phyloP scores from a whole-genome alignment of 805 yeast genomes.

The Tanozyma kutaoensis region DNA sequence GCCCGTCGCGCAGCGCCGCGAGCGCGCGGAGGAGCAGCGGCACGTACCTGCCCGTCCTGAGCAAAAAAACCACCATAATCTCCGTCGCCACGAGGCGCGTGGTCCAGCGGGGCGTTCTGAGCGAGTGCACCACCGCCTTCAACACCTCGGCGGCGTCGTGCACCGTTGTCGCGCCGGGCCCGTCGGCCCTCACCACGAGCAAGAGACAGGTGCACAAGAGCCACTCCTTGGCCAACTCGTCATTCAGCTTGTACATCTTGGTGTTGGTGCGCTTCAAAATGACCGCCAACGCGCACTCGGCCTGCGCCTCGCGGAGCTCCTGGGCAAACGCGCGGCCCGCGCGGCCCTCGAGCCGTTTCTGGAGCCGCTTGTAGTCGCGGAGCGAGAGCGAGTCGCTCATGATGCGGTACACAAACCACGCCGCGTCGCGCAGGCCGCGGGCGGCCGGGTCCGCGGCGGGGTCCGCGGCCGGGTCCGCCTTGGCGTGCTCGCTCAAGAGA shows the following conservation, averaged over 20 bases:
- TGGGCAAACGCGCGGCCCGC: slow-evolving; percentile 15
- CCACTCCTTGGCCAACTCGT: slow-evolving; percentile 27
- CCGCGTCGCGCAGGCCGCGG: slow-evolving; percentile 12
- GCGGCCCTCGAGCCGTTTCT: slow-evolving; percentile 18
- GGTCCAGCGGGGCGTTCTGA: slow-evolving; percentile 24
- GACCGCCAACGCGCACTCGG: slow-evolving; percentile 28
- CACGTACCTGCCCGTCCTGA: no score
- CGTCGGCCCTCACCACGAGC: neutral
- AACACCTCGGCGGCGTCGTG: slow-evolving; percentile 2
- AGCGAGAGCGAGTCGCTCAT: slow-evolving; percentile 18
- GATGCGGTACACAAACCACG: slow-evolving; percentile 25
- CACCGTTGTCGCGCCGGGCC: neutral
- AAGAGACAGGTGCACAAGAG: slow-evolving; percentile 22
- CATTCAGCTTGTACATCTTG: slow-evolving; percentile 30
- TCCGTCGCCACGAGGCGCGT: slow-evolving; percentile 29
- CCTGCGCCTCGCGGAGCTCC: slow-evolving; percentile 24
- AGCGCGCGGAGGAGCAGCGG: slow-evolving; percentile 17
- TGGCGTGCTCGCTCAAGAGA: slow-evolving; percentile 25
- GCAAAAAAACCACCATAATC: no score
- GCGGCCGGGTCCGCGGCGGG: slow-evolving; percentile 3
- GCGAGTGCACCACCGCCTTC: slow-evolving; percentile 20
- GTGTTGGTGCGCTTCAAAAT: slow-evolving; percentile 23
- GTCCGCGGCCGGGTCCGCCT: slow-evolving; percentile 10
- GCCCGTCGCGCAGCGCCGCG: slow-evolving; percentile 23
- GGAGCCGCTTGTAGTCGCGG: slow-evolving; percentile 21